These are phyloP conservation scores for Penicillium sp. DNA, from an alignment of 2,329 filamentous ascomycete species.

Conservation along the genomic window DNA sequence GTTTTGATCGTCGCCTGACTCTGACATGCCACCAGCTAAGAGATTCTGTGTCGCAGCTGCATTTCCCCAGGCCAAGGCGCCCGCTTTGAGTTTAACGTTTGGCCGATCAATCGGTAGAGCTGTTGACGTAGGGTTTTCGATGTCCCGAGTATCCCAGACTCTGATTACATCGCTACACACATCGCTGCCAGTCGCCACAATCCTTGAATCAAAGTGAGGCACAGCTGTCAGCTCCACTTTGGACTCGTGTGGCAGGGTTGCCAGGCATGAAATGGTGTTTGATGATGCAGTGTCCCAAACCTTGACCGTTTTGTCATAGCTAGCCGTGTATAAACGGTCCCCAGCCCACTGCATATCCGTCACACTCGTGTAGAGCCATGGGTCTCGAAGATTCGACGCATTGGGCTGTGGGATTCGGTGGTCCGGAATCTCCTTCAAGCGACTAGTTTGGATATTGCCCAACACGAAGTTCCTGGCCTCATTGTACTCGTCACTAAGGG, in stretches of 20 bases:
- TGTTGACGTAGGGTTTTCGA: constrained; percentile 24
- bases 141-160: constrained; percentile 40
- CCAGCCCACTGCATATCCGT: constrained; percentile 56
- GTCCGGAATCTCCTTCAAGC: constrained; percentile 55
- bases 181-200: constrained; percentile 52
- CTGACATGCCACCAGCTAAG: constrained; percentile 59
- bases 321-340: constrained; percentile 53
- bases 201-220: constrained; percentile 37
- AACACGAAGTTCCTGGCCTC: constrained; percentile 58
- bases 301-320: constrained; percentile 59
- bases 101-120: constrained; percentile 30
- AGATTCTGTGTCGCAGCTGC: constrained; percentile 40
- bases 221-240: constrained; percentile 56
- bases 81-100: constrained; percentile 43
- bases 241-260: constrained; percentile 48
- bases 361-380: constrained; percentile 58
- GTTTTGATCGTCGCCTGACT: constrained; percentile 37
- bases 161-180: constrained; percentile 28
- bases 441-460: constrained; percentile 47
- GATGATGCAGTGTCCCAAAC: constrained; percentile 53
- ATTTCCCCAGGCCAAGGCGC: constrained; percentile 52
- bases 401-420: constrained; percentile 50
- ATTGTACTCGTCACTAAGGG: constrained; percentile 61
- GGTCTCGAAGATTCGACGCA: constrained; percentile 50
- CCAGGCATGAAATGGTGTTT: constrained; percentile 28